A percentile compares a stretch with the other conserved stretches of the same genome.
Evolutionary conservation across 208 protist genomes (phyloP).

Genomic region (Endotrypanum monterogeii): DNA sequence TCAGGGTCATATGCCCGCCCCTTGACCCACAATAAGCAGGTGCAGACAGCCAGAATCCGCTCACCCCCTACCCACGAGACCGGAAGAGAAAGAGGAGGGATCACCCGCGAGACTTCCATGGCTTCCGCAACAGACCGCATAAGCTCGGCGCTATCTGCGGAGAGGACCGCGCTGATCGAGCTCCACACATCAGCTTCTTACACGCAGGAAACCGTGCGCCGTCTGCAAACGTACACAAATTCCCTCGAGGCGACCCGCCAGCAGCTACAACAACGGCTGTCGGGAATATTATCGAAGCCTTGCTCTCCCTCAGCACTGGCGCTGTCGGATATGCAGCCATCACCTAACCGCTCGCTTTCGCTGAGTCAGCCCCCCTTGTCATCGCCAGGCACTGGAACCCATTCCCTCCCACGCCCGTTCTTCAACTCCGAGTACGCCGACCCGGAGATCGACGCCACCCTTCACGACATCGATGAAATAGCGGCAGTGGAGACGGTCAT

Average conservation of each 20-base stretch:
- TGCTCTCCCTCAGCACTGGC: neutral
- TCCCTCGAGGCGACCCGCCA: constrained; percentile 36
- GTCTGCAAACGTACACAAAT: constrained; percentile 40
- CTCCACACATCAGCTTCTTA: constrained; percentile 47
- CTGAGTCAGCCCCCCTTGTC: neutral
- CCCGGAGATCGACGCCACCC: constrained; percentile 47
- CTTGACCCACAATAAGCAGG: constrained; percentile 29
- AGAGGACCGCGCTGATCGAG: constrained; percentile 42
- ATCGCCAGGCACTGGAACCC: neutral
- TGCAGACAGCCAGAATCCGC: constrained; percentile 29
- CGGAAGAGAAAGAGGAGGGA: neutral
- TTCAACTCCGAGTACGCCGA: constrained; percentile 38
- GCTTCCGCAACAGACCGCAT: constrained; percentile 9
- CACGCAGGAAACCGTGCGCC: constrained; percentile 34
- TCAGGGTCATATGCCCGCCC: neutral
- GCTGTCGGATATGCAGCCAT: neutral
- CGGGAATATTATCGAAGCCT: neutral
- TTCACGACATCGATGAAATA: constrained; percentile 39
- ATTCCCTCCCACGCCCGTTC: constrained; percentile 24
- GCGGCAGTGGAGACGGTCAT: constrained; percentile 37
- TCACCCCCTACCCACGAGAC: constrained; percentile 9
- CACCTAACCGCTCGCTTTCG: constrained; percentile 12
- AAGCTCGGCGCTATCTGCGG: constrained; percentile 5
- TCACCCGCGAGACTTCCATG: neutral
- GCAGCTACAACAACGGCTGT: constrained; percentile 23